Conservation (phyloP, 345 rosid genomes). For the Eucalyptus virginea region DNA sequence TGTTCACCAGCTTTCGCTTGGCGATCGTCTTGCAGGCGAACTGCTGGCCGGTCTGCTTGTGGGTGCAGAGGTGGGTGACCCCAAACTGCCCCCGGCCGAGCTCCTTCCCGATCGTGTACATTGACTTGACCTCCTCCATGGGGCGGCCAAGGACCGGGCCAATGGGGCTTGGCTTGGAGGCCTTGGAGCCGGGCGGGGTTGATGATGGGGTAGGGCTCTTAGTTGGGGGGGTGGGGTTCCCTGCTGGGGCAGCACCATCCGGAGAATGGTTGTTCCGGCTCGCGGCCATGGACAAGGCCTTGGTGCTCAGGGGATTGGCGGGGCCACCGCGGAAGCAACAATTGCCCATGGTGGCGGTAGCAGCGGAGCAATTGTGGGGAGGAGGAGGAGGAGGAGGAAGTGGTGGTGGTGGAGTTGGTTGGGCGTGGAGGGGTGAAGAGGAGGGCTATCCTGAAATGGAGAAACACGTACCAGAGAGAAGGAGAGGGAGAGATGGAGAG, state of each 20-base stretch:
- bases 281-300: background rate
- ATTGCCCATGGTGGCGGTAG: slow-evolving; percentile 35
- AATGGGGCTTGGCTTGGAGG: slow-evolving; percentile 24
- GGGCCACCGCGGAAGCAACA: slow-evolving; percentile 52
- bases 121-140: slow-evolving; percentile 76
- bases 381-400: background rate
- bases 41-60: slow-evolving; percentile 55
- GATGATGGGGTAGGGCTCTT: background rate
- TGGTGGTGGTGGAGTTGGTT: background rate
- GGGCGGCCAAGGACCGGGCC: slow-evolving; percentile 86
- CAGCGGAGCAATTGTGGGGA: background rate
- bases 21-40: slow-evolving; percentile 94
- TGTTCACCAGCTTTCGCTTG: slow-evolving; percentile 69
- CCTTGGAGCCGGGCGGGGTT: slow-evolving; percentile 1
- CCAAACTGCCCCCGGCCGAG: slow-evolving; percentile 93
- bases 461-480: background rate
- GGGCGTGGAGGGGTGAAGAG: background rate
- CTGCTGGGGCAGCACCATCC: background rate
- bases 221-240: slow-evolving; percentile 5
- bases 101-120: slow-evolving; percentile 68
- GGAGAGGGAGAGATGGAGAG: background rate
- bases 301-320: slow-evolving; percentile 3
- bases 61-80: slow-evolving; percentile 73
- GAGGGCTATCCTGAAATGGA: background rate
- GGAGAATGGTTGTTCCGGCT: background rate